Conservation (phyloP, 345 rosid species). For the Brassica rapa region DNA sequence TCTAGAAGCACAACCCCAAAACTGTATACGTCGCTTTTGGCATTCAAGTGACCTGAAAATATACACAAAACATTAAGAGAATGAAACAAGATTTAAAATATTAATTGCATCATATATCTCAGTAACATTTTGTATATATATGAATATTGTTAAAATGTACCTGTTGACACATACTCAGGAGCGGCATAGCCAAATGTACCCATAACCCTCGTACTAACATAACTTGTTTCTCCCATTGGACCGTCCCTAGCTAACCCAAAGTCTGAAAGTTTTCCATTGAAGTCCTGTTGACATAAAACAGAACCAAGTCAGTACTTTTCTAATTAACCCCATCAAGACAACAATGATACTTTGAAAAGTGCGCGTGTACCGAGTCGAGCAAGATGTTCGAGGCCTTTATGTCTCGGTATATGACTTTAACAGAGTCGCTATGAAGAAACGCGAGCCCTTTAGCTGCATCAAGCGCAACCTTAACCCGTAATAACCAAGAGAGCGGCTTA, state of each 20-base stretch:
- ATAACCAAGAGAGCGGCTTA: conserved; percentile 85
- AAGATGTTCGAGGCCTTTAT: conserved; percentile 83
- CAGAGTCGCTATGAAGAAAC: conserved; percentile 81
- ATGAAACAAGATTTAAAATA: not conserved
- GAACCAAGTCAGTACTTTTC: conserved; percentile 8
- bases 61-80: not conserved
- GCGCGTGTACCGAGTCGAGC: conserved; percentile 62
- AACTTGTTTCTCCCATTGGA: conserved; percentile 77
- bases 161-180: conserved; percentile 64
- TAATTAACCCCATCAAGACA: not conserved
- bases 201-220: conserved; percentile 91
- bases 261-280: conserved; percentile 79
- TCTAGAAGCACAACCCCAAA: conserved; percentile 91
- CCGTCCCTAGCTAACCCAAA: conserved; percentile 96
- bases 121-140: no score
- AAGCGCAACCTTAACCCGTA: conserved; percentile 79
- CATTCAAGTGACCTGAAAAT: conserved; percentile 69
- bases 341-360: not conserved
- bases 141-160: conserved; percentile 36
- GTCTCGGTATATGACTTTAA: conserved; percentile 88
- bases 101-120: no score
- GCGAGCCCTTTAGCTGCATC: conserved; percentile 96
- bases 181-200: conserved; percentile 76
- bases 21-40: conserved; percentile 86
- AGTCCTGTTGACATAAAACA: conserved; percentile 47